Evolutionary conservation across 352 stramenopile genomes (phyloP), one percentile per base, ranked within the genome.

Genomic region (Pythium sukuiense): DNA sequence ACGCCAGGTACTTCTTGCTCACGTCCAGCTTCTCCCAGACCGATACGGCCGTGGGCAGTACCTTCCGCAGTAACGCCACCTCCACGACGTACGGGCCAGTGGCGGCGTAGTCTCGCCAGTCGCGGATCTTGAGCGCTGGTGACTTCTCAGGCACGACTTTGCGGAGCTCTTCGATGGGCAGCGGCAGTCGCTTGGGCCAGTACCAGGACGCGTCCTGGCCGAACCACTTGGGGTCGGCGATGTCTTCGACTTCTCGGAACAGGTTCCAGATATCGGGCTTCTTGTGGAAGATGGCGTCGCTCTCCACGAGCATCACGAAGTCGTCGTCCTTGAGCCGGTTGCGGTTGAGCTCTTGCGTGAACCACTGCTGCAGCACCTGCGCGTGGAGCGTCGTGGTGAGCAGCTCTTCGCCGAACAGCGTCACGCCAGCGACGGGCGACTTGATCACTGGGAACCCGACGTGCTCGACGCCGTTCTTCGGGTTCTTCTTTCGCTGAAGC

Each of bases 151-250:
- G 74, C 24, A 90, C 27, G 4, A 90, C 62, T 3, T 66, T 53
- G 16, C 55, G 46, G 0, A 91, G 58, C 33, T 82, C 60, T 3
- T 81, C 71, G 6, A 67, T 30, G 8, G 73, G 59, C 12, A 93
- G 39, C 7, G 83, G 82, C 50, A 76, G 74, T 6, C 53, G 67
- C 24, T 83, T 77, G 6, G 85, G 85, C 65, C 81, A 80, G 65
- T 92, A 95, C 87, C 87, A 95, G 0, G 83, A 83, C 6, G 87
- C 87, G 59, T 95, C 85, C 59, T 95, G 87, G 11, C 81, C 87
- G 67, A 87, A 88, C 65, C 71, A 75, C 11, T 60, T 69, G 39
- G 80, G 70, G 56, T 87, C 71, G 11, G 70, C 66, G 35, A 83
- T 76, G 58, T 89, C 82, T 29, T 90, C 81, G 8, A 79, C 83